Conservation (phyloP, 202 grass and related monocot genomes). For the Setaria viridis region DNA sequence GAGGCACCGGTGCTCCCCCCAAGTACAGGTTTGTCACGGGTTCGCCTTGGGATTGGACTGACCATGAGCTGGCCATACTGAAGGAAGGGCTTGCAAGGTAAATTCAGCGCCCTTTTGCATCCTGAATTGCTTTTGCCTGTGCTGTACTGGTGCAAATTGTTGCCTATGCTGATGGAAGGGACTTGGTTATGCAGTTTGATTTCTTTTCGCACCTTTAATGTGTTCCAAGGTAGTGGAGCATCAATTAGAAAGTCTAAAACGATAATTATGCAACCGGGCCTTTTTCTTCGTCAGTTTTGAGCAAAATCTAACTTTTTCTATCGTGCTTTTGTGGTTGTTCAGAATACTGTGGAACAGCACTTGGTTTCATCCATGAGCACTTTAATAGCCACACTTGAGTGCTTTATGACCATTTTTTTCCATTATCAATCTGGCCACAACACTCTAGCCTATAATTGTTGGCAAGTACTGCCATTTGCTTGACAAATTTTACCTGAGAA, state of each 20-base stretch:
- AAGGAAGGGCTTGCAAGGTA: slow-evolving; percentile 86
- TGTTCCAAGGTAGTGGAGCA: slow-evolving; percentile 43
- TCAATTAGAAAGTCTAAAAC: slow-evolving; percentile 38
- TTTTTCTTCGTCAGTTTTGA: slow-evolving; percentile 34
- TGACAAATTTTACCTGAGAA: slow-evolving; percentile 23
- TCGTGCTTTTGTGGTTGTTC: slow-evolving; percentile 20
- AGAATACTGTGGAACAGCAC: slow-evolving; percentile 20
- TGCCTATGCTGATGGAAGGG: neutral
- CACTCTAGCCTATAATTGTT: slow-evolving; percentile 17
- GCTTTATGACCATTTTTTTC: slow-evolving; percentile 3
- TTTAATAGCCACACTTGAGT: slow-evolving; percentile 22
- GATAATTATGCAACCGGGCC: slow-evolving; percentile 27
- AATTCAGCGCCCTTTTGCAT: neutral
- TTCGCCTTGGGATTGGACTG: slow-evolving; percentile 70
- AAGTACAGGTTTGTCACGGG: slow-evolving; percentile 82
- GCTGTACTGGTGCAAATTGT: slow-evolving; percentile 16
- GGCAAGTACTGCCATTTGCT: slow-evolving; percentile 14
- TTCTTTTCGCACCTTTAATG: slow-evolving; percentile 36
- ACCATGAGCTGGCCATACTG: slow-evolving; percentile 64
- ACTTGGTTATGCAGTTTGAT: slow-evolving; percentile 21
- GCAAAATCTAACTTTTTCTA: slow-evolving; percentile 24
- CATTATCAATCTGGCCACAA: slow-evolving; percentile 1
- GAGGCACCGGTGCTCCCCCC: slow-evolving; percentile 18
- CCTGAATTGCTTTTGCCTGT: slow-evolving; percentile 7
- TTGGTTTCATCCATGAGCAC: slow-evolving; percentile 17